phyloP scores from a whole-genome alignment of 257 asterid species.

The Craterostigma plantagineum region DNA sequence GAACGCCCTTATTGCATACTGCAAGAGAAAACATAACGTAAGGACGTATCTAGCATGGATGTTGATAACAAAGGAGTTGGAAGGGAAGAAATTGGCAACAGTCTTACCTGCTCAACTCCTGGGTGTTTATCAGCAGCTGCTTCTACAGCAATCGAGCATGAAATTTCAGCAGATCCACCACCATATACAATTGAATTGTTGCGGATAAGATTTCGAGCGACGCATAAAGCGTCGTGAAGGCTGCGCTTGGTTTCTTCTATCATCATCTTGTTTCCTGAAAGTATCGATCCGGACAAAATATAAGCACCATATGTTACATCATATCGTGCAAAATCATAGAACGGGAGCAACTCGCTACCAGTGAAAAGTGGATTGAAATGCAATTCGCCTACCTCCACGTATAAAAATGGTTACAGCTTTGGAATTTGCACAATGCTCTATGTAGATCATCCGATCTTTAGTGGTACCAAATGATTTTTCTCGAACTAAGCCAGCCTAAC shows the following conservation, averaged over 20 bases:
- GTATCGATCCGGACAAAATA: too few relatives aligned
- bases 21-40: constrained; percentile 7
- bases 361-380: constrained; percentile 3
- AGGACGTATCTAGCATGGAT: background rate
- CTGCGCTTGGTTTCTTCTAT: constrained; percentile 97
- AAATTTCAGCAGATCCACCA: constrained; percentile 94
- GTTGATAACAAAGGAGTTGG: background rate
- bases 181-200: constrained; percentile 93
- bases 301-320: too few relatives aligned
- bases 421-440: constrained; percentile 76
- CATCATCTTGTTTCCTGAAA: constrained; percentile 93
- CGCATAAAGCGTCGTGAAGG: constrained; percentile 84
- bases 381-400: constrained; percentile 53
- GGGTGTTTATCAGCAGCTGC: constrained; percentile 94
- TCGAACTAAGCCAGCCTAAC: constrained; percentile 64
- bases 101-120: constrained; percentile 86
- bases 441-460: constrained; percentile 65
- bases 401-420: constrained; percentile 72
- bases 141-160: constrained; percentile 91
- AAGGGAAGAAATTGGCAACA: background rate
- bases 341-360: too few relatives aligned
- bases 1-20: constrained; percentile 80
- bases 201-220: constrained; percentile 86
- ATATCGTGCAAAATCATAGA: too few relatives aligned
- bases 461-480: constrained; percentile 69